Evolutionary conservation across 106 monocot genomes (phyloP), one percentile per base, ranked within the genome.

Genomic region (Platanthera guangdongensis): DNA sequence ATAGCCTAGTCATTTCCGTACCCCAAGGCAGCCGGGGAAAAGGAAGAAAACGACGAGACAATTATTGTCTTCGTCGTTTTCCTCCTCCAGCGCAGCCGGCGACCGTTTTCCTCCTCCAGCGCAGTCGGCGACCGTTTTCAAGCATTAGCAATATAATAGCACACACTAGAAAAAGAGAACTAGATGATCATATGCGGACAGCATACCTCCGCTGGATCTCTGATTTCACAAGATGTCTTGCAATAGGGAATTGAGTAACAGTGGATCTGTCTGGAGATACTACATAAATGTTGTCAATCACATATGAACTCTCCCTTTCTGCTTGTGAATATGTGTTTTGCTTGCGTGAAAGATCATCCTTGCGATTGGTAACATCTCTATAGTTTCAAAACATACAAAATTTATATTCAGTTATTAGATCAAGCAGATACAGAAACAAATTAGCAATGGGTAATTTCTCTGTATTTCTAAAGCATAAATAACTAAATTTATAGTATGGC

Each of bases 271-370:
- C 5, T 11, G 65, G 65, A 10, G 32, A 30, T 32, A 32, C 9
- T 32, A 11, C 30, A 32, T 65, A 9, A 8, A 65, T 65, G 32
- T 65, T 25, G 32, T 65, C 65, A 65, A 30, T 39, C 65, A 4
- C 32, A 32, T 65, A 30, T 32, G 65, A 65, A 32, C 12, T 30
- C 7, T 32, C 65, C 25, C 25, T 30, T 25, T 12, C 32, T 32
- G 18, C 2, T 30, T 25, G 11, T 32, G 32, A 32, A 65, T 65
- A 32, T 65, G 72, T 22, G 13, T 18, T 74, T 74, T 60, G 73
- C 30, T 75, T 83, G 68, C n/a, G 25, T 49, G 72, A 75, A 13
- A 71, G 48, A 75, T 62, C 55, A 75, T 32, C 18, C 47, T 54
- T 80, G 15, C 46, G 49, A 67, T 51, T 32, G 6, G 28, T 53